Base-by-base conservation (phyloP, 73 alveolate species). In the Paramecium primaurelia region DNA sequence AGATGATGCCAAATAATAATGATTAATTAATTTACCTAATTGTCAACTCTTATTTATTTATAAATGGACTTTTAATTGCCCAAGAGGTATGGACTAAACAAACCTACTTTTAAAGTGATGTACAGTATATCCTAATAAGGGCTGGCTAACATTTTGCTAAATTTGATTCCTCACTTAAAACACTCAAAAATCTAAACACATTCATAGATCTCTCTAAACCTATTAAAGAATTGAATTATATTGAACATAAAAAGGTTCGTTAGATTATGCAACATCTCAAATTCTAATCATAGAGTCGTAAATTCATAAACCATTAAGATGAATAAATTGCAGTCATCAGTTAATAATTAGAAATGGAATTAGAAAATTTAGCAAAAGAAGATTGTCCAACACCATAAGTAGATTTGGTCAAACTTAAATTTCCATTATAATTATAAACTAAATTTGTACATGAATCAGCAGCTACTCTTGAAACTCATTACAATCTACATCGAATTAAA, bases 161-260 rank as follows among this genome's bases (percentile, higher is more conserved):
- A 40, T 73, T 73, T 36, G 87, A 73, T 36, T 73, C 87, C 47
- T 34, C 58, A 30, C 58, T 73, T 40, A 73, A 40, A 73, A 64
- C 87, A 4, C 58, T 73, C 7, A 73, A 40, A 40, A 73, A 73
- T 73, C 59, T 73, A 18, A 38, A 36, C 18, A 4, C 59, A 4
- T 73, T 73, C 47, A 44, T 73, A 4, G 87, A 73, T 73, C 87
- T 73, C 59, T 73, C 87, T 32, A 73, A 73, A 38, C 87, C 54
- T n/a, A 73, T 73, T 2, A 16, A 73, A n/a, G 34, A 73, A 32
- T 68, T 73, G 2, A 73, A 73, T 73, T 34, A 34, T 11, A 37
- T 73, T 1, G 60, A 73, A 38, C 32, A 73, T 6, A 37, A 28
- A 38, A 73, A 73, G 26, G 87, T 73, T 14, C 40, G 59, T 30